A percentile compares a stretch with the other conserved stretches of the same genome.
Conservation (phyloP, 75 land plant species). For the Picea sitchensis region DNA sequence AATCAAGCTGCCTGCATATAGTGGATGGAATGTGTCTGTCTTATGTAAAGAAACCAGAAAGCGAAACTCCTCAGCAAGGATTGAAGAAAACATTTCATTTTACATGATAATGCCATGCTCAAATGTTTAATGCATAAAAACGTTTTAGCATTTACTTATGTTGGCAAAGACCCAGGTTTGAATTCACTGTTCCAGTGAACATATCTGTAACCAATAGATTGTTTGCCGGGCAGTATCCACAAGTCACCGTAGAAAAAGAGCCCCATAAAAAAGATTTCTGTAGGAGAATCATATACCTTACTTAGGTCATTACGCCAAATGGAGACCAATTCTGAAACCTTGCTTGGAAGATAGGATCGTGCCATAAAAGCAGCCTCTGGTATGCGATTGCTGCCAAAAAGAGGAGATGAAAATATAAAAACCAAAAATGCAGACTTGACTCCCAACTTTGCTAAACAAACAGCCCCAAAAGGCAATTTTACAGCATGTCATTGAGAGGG, state of each 20-base stretch:
- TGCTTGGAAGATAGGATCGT: conserved; percentile 93
- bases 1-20: neutral
- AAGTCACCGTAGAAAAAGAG: neutral
- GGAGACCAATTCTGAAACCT: conserved; percentile 80
- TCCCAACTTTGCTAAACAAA: neutral
- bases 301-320: conserved; percentile 85
- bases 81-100: neutral
- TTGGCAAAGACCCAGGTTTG: neutral
- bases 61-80: neutral
- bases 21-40: neutral
- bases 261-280: neutral
- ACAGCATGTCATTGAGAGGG: neutral
- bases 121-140: neutral
- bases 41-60: neutral
- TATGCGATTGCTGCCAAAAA: conserved; percentile 80
- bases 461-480: conserved; percentile 2
- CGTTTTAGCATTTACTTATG: neutral
- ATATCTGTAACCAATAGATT: neutral
- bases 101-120: neutral
- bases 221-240: neutral
- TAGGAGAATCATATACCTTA: conserved; percentile 44
- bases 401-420: neutral
- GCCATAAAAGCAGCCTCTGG: conserved; percentile 99
- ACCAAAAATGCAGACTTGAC: neutral
- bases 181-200: neutral